Conservation (phyloP, 495 filamentous ascomycete species). For the Tricharina praecox region DNA sequence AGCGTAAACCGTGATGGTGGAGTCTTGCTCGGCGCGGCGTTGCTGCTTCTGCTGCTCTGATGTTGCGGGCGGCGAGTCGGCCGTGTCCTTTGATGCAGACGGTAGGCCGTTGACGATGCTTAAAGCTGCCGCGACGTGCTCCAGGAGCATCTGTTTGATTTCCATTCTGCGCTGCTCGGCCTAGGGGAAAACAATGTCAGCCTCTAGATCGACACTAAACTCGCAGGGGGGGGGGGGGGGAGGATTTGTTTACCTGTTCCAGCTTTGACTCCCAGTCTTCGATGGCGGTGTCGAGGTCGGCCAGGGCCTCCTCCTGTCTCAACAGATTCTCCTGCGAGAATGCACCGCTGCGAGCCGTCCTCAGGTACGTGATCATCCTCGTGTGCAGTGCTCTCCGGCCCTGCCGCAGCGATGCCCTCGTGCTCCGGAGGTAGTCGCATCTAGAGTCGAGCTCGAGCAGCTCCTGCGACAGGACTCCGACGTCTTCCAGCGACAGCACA, state of each 20-base stretch:
- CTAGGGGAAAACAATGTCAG: constrained; percentile 12
- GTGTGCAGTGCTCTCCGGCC: constrained; percentile 51
- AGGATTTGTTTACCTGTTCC: constrained; percentile 34
- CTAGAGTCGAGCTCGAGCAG: constrained; percentile 51
- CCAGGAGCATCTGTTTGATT: constrained; percentile 58
- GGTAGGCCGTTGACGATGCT: constrained; percentile 10
- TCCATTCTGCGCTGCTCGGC: constrained; percentile 55
- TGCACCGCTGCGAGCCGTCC: constrained; percentile 41
- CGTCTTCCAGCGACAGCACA: constrained; percentile 48
- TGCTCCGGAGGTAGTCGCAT: constrained; percentile 53
- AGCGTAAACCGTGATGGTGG: constrained; percentile 35
- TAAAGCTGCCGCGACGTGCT: constrained; percentile 50
- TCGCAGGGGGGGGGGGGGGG: background rate
- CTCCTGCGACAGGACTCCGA: constrained; percentile 51
- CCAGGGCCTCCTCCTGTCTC: constrained; percentile 57
- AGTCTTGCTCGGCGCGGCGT: constrained; percentile 7
- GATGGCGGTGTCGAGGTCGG: constrained; percentile 53
- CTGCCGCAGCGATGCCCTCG: constrained; percentile 47
- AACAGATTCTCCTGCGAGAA: constrained; percentile 52
- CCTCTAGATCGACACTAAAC: background rate
- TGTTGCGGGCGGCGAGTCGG: constrained; percentile 29
- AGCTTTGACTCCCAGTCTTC: constrained; percentile 60
- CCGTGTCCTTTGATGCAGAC: background rate
- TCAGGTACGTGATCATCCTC: constrained; percentile 51
- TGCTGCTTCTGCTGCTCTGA: constrained; percentile 25